Evolutionary conservation across 371 early-diverging fungal genomes (phyloP).

Genomic region (Mortierella polycephala): DNA sequence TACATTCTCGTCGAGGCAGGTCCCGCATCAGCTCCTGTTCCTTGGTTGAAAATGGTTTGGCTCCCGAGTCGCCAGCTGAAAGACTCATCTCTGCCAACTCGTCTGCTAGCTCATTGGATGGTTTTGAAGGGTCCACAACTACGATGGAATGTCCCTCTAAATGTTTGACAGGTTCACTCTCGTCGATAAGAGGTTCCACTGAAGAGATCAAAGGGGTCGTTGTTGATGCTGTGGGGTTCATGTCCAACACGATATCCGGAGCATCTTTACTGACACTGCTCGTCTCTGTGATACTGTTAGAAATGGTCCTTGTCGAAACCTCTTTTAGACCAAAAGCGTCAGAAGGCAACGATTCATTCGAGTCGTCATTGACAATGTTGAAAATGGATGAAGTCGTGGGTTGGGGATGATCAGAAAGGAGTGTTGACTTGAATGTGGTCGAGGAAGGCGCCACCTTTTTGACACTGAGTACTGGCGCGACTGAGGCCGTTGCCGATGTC

Average conservation of each 20-base stretch:
- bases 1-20: constrained; percentile 85
- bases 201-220: neutral
- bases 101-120: constrained; percentile 15
- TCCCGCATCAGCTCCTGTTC: constrained; percentile 80
- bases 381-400: constrained; percentile 18
- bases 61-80: constrained; percentile 10
- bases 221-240: constrained; percentile 3
- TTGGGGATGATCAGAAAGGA: constrained; percentile 9
- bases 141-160: constrained; percentile 16
- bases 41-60: constrained; percentile 67
- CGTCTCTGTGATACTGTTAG: constrained; percentile 13
- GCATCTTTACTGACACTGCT: neutral
- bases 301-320: constrained; percentile 20
- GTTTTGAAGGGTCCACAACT: constrained; percentile 33
- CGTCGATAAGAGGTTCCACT: constrained; percentile 36
- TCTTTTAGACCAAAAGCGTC: constrained; percentile 39
- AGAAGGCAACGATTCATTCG: constrained; percentile 2
- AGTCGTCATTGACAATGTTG: constrained; percentile 50
- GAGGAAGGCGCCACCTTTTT: constrained; percentile 7
- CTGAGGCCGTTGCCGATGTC: neutral
- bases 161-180: constrained; percentile 37
- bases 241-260: constrained; percentile 8
- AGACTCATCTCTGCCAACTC: constrained; percentile 26
- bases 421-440: constrained; percentile 26
- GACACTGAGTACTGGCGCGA: neutral